Evolutionary conservation across 805 yeast species (phyloP), one percentile per base, ranked within the genome.

Genomic region (Isabelozyma pseudorhagii): DNA sequence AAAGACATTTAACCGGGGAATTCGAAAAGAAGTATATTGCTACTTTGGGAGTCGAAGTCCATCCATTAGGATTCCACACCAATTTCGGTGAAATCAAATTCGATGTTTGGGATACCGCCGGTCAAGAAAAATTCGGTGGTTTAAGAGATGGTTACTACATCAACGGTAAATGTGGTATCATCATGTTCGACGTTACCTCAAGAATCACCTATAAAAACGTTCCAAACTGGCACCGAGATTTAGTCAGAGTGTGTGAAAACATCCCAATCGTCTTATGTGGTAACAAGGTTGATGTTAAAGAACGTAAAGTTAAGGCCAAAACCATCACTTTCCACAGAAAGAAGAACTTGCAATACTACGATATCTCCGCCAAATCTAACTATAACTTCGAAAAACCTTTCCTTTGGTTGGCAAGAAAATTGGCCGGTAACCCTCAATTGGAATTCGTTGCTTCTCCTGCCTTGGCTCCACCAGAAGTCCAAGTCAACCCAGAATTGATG

Each of bases 161-260:
- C 75, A 93, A 94, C 74, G 99, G 99, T 70, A 97, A 94, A 80
- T 94, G 99, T 83, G 99, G 98, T 80, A 94, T 94, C 80, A 94
- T 94, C 75, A 94, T 94, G 99, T 94, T 94, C 72, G 99, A 94
- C 77, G 99, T 94, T 57, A 94, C 99, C 56, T 91, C 98, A 47
- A 92, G 99, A 83, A 93, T 94, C 80, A 94, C 99, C 62, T 94
- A 94, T 82, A 94, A 94, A 83, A 94, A 94, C 78, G 99, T 94
- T 72, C 99, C 99, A 75, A 96, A 94, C 89, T 94, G 99, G 99
- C 97, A 96, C 87, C 88, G 99, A 81, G 99, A 94, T 78, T 83
- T 94, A 71, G 97, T 94, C 58, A 90, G 99, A 80, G 99, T 94
- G 58, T 94, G 99, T 81, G 99, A 94, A 81, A 94, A 93, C 85